phyloP scores from a whole-genome alignment of 2,329 filamentous ascomycete species.

The Talaromyces islandicus region DNA sequence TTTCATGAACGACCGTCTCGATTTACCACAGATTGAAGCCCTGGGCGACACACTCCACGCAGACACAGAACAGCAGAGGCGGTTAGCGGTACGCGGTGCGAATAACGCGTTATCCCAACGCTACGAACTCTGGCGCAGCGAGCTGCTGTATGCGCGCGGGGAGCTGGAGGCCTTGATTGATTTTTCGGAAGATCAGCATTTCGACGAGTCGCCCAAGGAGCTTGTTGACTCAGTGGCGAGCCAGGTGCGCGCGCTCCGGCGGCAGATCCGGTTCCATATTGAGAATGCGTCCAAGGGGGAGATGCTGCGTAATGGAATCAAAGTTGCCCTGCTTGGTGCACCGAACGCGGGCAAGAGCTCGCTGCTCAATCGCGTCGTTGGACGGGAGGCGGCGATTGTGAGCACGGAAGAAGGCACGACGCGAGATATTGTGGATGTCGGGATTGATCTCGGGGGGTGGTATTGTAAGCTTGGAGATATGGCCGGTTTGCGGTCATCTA shows the following conservation, averaged over 20 bases:
- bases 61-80: constrained; percentile 87
- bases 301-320: constrained; percentile 76
- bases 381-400: constrained; percentile 90
- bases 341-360: constrained; percentile 96
- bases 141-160: constrained; percentile 73
- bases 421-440: constrained; percentile 86
- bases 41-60: constrained; percentile 56
- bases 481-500: constrained; percentile 66
- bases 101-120: constrained; percentile 63
- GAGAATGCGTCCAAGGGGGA: constrained; percentile 75
- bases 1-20: constrained; percentile 78
- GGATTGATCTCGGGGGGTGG: constrained; percentile 82
- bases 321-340: constrained; percentile 78
- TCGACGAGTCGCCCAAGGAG: constrained; percentile 75
- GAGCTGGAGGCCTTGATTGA: constrained; percentile 95
- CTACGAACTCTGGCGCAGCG: constrained; percentile 77
- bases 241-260: constrained; percentile 58
- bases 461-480: constrained; percentile 94
- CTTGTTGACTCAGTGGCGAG: constrained; percentile 63
- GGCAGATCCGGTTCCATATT: constrained; percentile 63
- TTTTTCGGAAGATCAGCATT: constrained; percentile 95
- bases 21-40: constrained; percentile 74
- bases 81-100: constrained; percentile 73
- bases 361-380: constrained; percentile 81
- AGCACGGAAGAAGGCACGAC: constrained; percentile 91